Conservation (phyloP, 768 basidiomycete species). For the Tylopilus felleus region DNA sequence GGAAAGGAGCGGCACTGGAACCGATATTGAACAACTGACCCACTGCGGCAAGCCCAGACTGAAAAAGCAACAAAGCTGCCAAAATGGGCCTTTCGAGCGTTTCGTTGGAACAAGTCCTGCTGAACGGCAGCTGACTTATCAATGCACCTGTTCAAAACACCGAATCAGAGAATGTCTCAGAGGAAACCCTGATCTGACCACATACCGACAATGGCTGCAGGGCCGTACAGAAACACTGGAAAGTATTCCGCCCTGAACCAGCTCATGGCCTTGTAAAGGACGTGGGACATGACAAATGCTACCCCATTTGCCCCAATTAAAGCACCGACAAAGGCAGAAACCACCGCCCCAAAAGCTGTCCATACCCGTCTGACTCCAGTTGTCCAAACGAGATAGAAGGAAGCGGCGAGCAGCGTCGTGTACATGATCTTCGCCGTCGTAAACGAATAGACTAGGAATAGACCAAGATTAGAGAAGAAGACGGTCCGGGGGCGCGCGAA, state of each 20-base stretch:
- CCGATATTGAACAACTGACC: constrained; percentile 71
- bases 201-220: constrained; percentile 69
- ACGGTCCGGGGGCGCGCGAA: constrained; percentile 59
- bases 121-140: constrained; percentile 55
- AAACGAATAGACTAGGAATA: constrained; percentile 74
- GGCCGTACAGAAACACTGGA: constrained; percentile 67
- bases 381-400: constrained; percentile 42
- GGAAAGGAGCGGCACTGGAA: constrained; percentile 71
- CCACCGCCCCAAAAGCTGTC: constrained; percentile 46
- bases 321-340: constrained; percentile 52
- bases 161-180: background rate
- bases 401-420: constrained; percentile 43
- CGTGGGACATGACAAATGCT: constrained; percentile 62
- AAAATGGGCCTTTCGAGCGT: constrained; percentile 60
- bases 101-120: constrained; percentile 23
- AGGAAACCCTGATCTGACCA: constrained; percentile 1
- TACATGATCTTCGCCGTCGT: constrained; percentile 66
- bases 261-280: constrained; percentile 69
- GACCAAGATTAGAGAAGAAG: constrained; percentile 70
- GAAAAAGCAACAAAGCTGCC: constrained; percentile 57
- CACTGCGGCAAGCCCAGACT: constrained; percentile 49
- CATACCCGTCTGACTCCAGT: constrained; percentile 30
- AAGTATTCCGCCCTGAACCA: constrained; percentile 80
- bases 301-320: constrained; percentile 64
- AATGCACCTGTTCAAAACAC: constrained; percentile 51